Percentiles rank a stretch among this genome's conserved stretches.
Conservation (phyloP, 2,329 filamentous ascomycete genomes). For the Sclerotiophoma versabilis region DNA sequence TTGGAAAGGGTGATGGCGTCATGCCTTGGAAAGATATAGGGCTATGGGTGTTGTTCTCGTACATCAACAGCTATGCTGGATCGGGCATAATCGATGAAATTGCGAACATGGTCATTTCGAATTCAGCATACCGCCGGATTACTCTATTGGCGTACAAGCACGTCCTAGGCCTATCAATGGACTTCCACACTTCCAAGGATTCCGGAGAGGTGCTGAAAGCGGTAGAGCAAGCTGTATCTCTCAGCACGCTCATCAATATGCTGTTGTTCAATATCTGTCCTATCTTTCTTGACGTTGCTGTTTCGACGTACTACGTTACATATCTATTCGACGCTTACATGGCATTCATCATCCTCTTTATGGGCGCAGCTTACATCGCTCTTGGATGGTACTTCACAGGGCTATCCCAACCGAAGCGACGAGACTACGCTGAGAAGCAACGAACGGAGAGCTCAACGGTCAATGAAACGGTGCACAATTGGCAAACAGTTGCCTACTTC, state of each 20-base stretch:
- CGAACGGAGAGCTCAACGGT: slow-evolving; percentile 61
- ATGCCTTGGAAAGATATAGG: slow-evolving; percentile 59
- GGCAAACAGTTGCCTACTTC: slow-evolving; percentile 67
- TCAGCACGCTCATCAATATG: slow-evolving; percentile 67
- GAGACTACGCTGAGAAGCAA: slow-evolving; percentile 52
- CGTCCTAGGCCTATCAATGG: slow-evolving; percentile 69
- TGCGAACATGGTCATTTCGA: slow-evolving; percentile 59
- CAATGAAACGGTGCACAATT: slow-evolving; percentile 66
- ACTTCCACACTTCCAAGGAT: slow-evolving; percentile 73
- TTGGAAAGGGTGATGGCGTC: slow-evolving; percentile 63
- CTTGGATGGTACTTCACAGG: slow-evolving; percentile 54
- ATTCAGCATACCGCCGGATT: slow-evolving; percentile 28
- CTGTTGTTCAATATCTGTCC: slow-evolving; percentile 67
- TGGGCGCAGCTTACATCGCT: slow-evolving; percentile 59
- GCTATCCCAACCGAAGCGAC: slow-evolving; percentile 52
- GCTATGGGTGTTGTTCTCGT: slow-evolving; percentile 57
- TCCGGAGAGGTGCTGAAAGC: slow-evolving; percentile 68
- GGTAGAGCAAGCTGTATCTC: slow-evolving; percentile 61
- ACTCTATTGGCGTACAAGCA: slow-evolving; percentile 61
- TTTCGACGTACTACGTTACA: slow-evolving; percentile 68
- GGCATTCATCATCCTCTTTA: slow-evolving; percentile 49
- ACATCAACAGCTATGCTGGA: slow-evolving; percentile 50
- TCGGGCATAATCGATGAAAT: slow-evolving; percentile 60
- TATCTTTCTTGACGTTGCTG: slow-evolving; percentile 66
- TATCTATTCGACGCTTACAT: slow-evolving; percentile 66